Conservation (phyloP, 2,329 filamentous ascomycete genomes). For the Akanthomyces uredinophilus region DNA sequence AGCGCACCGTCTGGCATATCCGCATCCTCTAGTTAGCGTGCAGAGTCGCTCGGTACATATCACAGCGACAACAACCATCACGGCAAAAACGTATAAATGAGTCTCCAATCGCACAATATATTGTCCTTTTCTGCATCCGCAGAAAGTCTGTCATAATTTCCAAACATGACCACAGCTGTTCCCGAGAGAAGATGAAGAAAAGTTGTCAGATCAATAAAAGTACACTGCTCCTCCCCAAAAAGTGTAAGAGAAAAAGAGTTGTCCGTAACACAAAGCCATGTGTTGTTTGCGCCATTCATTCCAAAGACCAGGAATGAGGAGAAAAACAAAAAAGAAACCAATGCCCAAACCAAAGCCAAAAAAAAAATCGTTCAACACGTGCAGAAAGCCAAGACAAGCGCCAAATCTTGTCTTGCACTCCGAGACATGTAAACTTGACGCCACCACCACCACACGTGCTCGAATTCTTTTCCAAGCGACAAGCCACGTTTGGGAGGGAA, state of each 20-base stretch:
- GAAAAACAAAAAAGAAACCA: background rate
- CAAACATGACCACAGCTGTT: background rate
- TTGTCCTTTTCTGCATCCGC: background rate
- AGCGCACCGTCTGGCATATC: no score
- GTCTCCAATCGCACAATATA: slow-evolving; percentile 3
- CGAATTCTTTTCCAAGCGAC: no score
- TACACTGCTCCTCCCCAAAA: background rate
- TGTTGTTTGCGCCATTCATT: slow-evolving; percentile 5
- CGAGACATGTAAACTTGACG: background rate
- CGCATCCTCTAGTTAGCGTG: no score
- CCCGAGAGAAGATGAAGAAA: no score
- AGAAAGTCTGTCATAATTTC: background rate
- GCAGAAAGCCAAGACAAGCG: background rate
- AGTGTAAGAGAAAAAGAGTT: background rate
- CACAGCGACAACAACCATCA: background rate
- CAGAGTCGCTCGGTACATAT: no score
- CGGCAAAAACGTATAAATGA: background rate
- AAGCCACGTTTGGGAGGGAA: no score
- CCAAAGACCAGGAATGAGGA: background rate
- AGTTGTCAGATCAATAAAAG: slow-evolving; percentile 7
- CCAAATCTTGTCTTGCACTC: background rate
- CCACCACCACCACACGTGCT: background rate
- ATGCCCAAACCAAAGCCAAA: background rate
- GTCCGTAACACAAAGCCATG: background rate
- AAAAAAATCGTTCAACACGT: background rate